Evolutionary conservation across 257 asterid species (phyloP), one percentile per base, ranked within the genome.

Genomic region (Paulownia fortunei): DNA sequence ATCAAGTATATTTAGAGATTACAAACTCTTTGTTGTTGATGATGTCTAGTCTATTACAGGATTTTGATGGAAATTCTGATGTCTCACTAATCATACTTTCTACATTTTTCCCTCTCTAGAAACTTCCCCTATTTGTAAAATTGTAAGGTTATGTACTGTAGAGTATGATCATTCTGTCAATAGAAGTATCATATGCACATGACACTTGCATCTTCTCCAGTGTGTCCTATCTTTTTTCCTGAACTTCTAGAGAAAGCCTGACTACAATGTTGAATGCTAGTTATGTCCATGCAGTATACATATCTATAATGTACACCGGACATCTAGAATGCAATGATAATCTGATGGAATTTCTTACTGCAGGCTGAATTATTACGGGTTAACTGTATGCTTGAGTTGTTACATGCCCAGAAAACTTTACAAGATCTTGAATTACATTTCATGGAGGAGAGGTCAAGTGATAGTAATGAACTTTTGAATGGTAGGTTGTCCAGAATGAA

Each of bases 281-380:
- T 54, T 54, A 2, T 32, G 18, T 64, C 37, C 63, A 44, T 72
- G 41, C 34, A 32, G 67, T 56, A 19, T 49, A 3, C 13, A 24
- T 18, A 9, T 18, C 6, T 30, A 27, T 46, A 51, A 24, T 8
- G 21, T 49, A 61, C 63, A 21, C 15, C 18, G 56, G 27, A 52
- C 7, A 13, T 65, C 64, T 52, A 56, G 21, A 44, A 58, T 72
- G 59, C 56, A 56, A 80, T 71, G 55, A 46, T 62, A 73, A 78
- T 82, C 72, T 71, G 76, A 78, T 82, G 47, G 46, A 58, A 70
- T 27, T 83, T 85, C 61, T 69, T 64, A 39, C 74, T 88, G 88
- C 96, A 94, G 97, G 97, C 90, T 72, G 94, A 87, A 42, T 77
- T 89, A 58, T 58, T 91, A 75, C 81, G 80, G 87, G 70, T 71